Conservation (phyloP, 805 yeast species). For the Ogataea pilisensis region DNA sequence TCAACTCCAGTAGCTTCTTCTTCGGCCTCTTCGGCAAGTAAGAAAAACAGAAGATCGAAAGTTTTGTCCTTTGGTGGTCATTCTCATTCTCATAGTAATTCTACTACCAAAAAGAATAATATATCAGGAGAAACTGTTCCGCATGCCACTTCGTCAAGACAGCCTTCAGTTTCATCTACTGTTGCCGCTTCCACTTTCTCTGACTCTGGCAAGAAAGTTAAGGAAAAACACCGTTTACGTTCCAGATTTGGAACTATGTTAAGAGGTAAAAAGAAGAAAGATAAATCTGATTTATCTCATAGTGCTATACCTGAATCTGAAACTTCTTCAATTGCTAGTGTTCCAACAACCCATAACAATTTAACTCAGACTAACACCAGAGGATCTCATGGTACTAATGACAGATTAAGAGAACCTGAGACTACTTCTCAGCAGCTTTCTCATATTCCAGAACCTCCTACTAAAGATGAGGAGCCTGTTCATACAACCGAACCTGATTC, state of each 20-base stretch:
- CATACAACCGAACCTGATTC: conserved; percentile 1
- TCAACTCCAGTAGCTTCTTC: too few relatives aligned
- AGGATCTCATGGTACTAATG: neutral
- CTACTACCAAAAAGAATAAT: neutral
- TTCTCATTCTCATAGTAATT: neutral
- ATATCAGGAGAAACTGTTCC: conserved; percentile 1
- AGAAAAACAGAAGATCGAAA: conserved; percentile 5
- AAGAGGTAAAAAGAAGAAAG: conserved; percentile 46
- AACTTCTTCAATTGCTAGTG: conserved; percentile 25
- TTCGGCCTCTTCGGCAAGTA: neutral
- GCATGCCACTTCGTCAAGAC: conserved; percentile 13
- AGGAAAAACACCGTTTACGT: conserved; percentile 42
- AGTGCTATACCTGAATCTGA: conserved; percentile 32
- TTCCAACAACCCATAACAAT: conserved; percentile 6
- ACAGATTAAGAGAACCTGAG: conserved; percentile 1
- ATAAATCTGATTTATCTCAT: conserved; percentile 21
- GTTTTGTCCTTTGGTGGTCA: conserved; percentile 3
- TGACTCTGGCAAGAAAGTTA: conserved; percentile 8
- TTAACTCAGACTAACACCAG: conserved; percentile 2
- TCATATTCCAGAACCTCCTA: neutral
- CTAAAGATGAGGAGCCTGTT: neutral
- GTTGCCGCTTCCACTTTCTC: conserved; percentile 6
- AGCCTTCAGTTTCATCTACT: conserved; percentile 10
- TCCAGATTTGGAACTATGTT: conserved; percentile 76
- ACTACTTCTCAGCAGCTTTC: conserved; percentile 1